Base-by-base conservation (phyloP, 768 basidiomycete genomes). In the Trametes gibbosa region DNA sequence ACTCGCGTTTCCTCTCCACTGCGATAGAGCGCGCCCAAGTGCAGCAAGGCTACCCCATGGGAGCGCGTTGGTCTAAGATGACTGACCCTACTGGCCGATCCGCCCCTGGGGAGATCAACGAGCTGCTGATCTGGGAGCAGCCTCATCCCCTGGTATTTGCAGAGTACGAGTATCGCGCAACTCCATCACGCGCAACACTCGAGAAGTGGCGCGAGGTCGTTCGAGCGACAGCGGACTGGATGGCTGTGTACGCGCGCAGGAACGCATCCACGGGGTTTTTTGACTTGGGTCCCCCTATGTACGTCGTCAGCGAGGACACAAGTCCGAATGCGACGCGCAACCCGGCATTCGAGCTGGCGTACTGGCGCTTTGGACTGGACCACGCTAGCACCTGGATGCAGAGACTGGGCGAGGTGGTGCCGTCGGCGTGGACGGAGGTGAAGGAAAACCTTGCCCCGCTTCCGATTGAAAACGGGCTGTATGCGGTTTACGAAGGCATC, bases 21-120 rank as follows among this genome's bases (percentile, higher is more conserved):
- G 79, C 83, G 13, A 71, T 82, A 37, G 48, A 67, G 5, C 77
- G 82, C 1, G 79, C 84, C 1, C 79, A 81, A 62, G 70, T 77
- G 2, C 82, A 84, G 68, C 76, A 85, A 66, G 77, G 79, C 56
- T 84, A 76, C 74, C 56, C 73, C 12, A 65, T 74, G 8, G 84
- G 84, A n/a, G 84, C 83, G 19, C 77, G 84, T 25, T 84, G 82
- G 83, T 78, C 81, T 8, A 85, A 85, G 67, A 84, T 84, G 83
- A 83, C 81, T 9, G 83, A 84, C 61, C 84, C 84, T 0, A 74
- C 77, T 0, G 84, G 84, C 8, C 78, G 83, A 17, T 81, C 80
- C 13, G 74, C 83, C 0, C 84, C 84, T 0, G 84, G 84, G 0
- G 75, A 84, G 58, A 84, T 84, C 64, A 85, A 85, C 72, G 81